Conservation (phyloP, 2,329 filamentous ascomycete species). For the Bipolaris gigantea region DNA sequence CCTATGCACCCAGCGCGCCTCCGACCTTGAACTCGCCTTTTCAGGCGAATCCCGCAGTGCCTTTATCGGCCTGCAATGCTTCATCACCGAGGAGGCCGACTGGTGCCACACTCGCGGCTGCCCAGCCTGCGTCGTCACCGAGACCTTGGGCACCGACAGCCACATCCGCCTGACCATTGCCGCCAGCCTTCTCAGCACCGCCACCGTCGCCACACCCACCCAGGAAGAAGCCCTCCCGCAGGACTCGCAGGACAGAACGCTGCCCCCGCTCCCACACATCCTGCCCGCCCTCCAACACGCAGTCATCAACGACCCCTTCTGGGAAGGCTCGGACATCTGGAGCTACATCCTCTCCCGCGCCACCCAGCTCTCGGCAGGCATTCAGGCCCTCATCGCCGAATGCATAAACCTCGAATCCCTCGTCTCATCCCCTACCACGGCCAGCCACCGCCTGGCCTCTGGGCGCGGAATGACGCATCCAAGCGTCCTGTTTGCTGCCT, state of each 20-base stretch:
- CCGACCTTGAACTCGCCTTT: slow-evolving; percentile 61
- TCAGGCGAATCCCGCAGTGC: slow-evolving; percentile 59
- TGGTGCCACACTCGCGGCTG: slow-evolving; percentile 61
- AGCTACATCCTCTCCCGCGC: slow-evolving; percentile 50
- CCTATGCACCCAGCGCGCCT: slow-evolving; percentile 51
- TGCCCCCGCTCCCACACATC: slow-evolving; percentile 44
- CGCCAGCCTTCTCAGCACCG: slow-evolving; percentile 47
- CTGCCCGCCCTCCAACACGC: slow-evolving; percentile 47
- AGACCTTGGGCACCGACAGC: slow-evolving; percentile 52
- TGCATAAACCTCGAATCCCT: slow-evolving; percentile 49
- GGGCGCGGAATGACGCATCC: slow-evolving; percentile 28
- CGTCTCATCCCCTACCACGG: slow-evolving; percentile 36
- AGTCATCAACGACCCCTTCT: slow-evolving; percentile 50
- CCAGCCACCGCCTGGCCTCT: slow-evolving; percentile 20
- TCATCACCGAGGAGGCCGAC: slow-evolving; percentile 59
- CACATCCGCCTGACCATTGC: slow-evolving; percentile 52
- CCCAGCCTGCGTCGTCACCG: slow-evolving; percentile 53
- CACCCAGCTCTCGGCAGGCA: slow-evolving; percentile 46
- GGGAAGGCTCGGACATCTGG: slow-evolving; percentile 45
- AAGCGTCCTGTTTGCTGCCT: slow-evolving; percentile 10
- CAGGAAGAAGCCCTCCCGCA: slow-evolving; percentile 11
- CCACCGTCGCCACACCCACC: slow-evolving; percentile 11
- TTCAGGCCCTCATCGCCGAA: slow-evolving; percentile 52
- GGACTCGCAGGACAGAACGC: slow-evolving; percentile 8
- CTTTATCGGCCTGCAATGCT: slow-evolving; percentile 62